Conservation (phyloP, 108 stramenopile genomes). For the Ochromonas danica region DNA sequence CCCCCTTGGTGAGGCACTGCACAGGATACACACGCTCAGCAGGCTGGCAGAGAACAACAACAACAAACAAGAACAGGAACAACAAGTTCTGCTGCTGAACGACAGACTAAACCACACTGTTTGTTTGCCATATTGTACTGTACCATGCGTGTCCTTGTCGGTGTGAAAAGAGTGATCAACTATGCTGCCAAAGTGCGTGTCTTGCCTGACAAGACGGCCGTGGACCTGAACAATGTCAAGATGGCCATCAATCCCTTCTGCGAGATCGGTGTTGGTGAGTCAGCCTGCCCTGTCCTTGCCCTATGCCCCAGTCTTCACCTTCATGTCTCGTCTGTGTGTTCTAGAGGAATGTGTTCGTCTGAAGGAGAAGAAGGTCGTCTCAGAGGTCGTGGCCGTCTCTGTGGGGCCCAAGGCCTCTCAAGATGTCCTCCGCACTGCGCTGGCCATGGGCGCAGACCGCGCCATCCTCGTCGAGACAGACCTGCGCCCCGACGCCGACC, state of each 20-base stretch:
- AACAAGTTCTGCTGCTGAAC: too few species aligned
- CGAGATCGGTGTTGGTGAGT: conserved; percentile 74
- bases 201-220: conserved; percentile 74
- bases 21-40: too few species aligned
- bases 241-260: conserved; percentile 99
- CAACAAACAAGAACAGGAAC: too few species aligned
- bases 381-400: conserved; percentile 81
- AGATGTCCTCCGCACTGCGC: conserved; percentile 85
- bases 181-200: conserved; percentile 99
- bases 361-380: conserved; percentile 77
- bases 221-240: conserved; percentile 94
- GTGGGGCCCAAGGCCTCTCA: conserved; percentile 94
- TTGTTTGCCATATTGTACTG: too few species aligned
- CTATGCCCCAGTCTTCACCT: too few species aligned
- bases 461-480: conserved; percentile 92
- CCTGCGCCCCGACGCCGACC: conserved; percentile 83
- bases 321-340: too few species aligned
- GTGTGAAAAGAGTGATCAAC: conserved; percentile 94
- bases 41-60: too few species aligned
- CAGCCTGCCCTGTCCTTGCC: not conserved
- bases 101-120: too few species aligned
- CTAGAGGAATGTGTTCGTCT: conserved; percentile 93
- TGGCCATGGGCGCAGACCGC: conserved; percentile 70
- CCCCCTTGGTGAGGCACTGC: too few species aligned
- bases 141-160: conserved; percentile 77